Evolutionary conservation across 192 early-diverging fungal genomes (phyloP).

Genomic region (Mortierella claussenii): DNA sequence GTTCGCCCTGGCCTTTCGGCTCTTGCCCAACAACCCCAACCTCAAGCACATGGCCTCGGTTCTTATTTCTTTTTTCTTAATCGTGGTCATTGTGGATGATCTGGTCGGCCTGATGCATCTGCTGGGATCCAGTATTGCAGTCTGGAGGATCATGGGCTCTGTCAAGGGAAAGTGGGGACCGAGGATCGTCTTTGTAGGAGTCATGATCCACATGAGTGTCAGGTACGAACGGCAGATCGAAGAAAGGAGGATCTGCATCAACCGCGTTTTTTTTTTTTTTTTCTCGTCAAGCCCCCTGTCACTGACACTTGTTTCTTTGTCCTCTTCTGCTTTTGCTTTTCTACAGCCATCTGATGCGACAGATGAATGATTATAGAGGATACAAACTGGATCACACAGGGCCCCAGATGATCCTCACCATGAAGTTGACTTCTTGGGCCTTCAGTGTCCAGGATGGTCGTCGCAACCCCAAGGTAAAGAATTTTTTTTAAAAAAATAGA

Average conservation of each 20-base stretch:
- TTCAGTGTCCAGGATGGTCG: constrained; percentile 87
- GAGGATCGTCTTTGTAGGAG: constrained; percentile 65
- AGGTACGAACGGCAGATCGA: constrained; percentile 54
- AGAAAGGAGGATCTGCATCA: constrained; percentile 19
- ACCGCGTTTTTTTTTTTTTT: not conserved
- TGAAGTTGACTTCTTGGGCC: constrained; percentile 90
- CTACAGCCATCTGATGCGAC: constrained; percentile 62
- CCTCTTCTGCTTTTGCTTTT: not conserved
- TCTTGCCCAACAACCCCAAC: constrained; percentile 60
- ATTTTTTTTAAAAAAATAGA: too few species aligned
- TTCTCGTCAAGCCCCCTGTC: too few species aligned
- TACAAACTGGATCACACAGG: constrained; percentile 86
- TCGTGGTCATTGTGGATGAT: constrained; percentile 66
- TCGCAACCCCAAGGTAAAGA: constrained; percentile 46
- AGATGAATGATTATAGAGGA: constrained; percentile 54
- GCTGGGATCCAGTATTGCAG: constrained; percentile 56
- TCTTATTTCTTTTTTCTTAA: constrained; percentile 59
- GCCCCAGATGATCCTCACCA: constrained; percentile 95
- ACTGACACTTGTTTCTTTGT: not conserved
- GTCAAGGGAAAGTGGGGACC: constrained; percentile 62
- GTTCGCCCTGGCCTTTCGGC: constrained; percentile 64
- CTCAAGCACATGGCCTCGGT: constrained; percentile 71
- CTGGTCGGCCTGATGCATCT: constrained; percentile 69
- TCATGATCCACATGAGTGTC: constrained; percentile 75
- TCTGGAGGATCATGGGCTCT: constrained; percentile 63